Base-by-base conservation (phyloP, 768 basidiomycete genomes). In the Pilatotrama ljubarskyi region DNA sequence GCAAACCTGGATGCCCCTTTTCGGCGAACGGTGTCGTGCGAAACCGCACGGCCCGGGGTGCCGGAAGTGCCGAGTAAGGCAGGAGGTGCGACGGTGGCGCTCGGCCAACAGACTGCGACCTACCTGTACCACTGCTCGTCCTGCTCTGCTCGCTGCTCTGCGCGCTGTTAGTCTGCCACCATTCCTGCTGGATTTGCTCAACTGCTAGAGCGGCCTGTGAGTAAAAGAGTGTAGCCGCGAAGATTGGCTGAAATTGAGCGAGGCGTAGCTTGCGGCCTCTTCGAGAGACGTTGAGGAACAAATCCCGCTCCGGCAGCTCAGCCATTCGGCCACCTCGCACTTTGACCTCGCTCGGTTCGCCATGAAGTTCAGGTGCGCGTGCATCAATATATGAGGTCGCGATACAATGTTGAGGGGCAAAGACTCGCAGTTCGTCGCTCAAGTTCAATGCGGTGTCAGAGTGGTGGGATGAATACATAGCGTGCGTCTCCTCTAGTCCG, bases 381-480 rank as follows among this genome's bases (percentile, higher is more conserved):
- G 48, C 35, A 44, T 24, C 36, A 26, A 9, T 35, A 41, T 1
- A 18, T 49, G 25, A 4, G 7, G 32, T 17, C 38, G 17, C 18
- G 26, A 20, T 15, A 17, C 1, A 43, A n/a, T 10, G 11, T 2
- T 15, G 1, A 50, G 17, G 22, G 7, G 4, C 41, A 9, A n/a
- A 35, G 24, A 13, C 36, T 36, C 40, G 14, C 26, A 91, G 90
- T 67, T 90, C 90, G 32, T 90, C 91, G 9, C 82, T 95, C 68
- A 91, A 93, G 72, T 95, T 95, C 75, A 95, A 95, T 66, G 90
- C 92, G 2, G 89, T 94, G 24, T 79, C 92, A 0, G 93, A 95
- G 51, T 95, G 93, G 93, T 91, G 89, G 87, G 90, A 93, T 62
- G 88, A 93, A 50, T 95, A 95, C 70, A 91, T 95, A 44, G 84